Percentiles rank a stretch among this genome's conserved stretches.
These are phyloP conservation scores for Nannochloropsis gaditana DNA, from an alignment of 108 stramenopile species.

Conservation along the genomic window DNA sequence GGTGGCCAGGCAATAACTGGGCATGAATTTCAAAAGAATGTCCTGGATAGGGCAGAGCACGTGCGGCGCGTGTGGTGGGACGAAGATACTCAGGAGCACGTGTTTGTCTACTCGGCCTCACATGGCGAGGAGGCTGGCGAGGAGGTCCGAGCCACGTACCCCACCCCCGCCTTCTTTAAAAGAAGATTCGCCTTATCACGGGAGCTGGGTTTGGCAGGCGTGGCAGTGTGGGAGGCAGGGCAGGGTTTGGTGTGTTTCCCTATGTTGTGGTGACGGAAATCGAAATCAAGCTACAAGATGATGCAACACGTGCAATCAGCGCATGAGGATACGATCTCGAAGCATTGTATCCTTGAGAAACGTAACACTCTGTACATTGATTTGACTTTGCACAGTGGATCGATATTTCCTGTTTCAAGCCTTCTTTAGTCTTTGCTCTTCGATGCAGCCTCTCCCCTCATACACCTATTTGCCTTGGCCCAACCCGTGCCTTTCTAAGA, in stretches of 20 bases:
- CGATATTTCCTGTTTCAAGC: no score
- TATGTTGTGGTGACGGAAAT: neutral
- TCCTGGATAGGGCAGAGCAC: neutral
- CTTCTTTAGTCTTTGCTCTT: no score
- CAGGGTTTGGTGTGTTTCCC: neutral
- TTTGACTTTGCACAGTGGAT: no score
- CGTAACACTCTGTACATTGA: no score
- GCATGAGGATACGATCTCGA: no score
- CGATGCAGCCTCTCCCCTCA: no score
- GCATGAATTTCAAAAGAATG: neutral
- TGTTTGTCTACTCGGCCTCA: neutral
- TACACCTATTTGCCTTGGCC: neutral
- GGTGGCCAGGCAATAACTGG: neutral
- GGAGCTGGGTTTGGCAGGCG: neutral
- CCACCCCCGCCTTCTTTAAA: neutral
- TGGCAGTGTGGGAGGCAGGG: neutral
- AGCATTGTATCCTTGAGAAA: no score
- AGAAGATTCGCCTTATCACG: neutral
- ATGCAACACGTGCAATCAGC: no score
- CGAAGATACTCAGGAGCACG: neutral
- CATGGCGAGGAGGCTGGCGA: neutral
- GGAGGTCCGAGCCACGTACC: neutral
- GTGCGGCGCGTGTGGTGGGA: neutral
- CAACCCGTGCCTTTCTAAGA: conserved; percentile 11
- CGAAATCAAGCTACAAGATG: no score